Evolutionary conservation across 2,329 filamentous ascomycete genomes (phyloP), one percentile per base, ranked within the genome.

Genomic region (Pyrenochaeta sp.): DNA sequence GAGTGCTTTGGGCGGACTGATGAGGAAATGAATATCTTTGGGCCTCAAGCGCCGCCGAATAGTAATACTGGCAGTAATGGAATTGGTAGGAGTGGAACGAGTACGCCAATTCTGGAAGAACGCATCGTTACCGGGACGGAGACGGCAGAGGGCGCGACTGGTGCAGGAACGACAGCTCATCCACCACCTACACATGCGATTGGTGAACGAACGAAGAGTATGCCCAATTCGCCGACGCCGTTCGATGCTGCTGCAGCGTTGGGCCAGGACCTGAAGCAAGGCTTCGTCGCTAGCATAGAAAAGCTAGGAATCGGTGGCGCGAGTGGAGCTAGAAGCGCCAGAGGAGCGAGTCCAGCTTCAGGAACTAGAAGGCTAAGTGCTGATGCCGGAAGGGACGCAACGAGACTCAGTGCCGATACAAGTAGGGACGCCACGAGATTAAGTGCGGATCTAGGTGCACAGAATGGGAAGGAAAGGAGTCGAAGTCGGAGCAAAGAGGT

Each of bases 1-100:
- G 91, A 95, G 70, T 80, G 90, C 1, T 99, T 97, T 78, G 92
- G 92, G 46, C 87, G 93, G 32, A 89, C 89, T 2, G 92, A 97
- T 67, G 87, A 90, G 52, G 95, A 99, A 75, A 98, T 99, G 94
- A 99, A 99, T 69, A 87, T 86, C 13, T 64, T 67, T 48, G 71
- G 69, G 15, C 68, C 71, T 8, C 71, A 74, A 47, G 58, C 66
- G 19, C 67, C 68, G 2, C 61, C 60, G 6, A 65, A 54, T 13
- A 72, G 69, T 25, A 71, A 70, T 40, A 51, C 61, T 5, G 59
- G 67, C 2, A 69, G 68, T 40, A 51, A 60, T 5, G 59, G 67
- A 2, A 69, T 69, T 43, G 68, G 68, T 1, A 61, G 59, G 22
- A 72, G 69, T 45, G 71, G 67, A 3, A 69, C 72, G 1, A 71